Percentiles rank a stretch among this genome's conserved stretches.
These are phyloP conservation scores for Escovopsis sp. DNA, from an alignment of 2,329 filamentous ascomycete genomes.

Conservation along the genomic window DNA sequence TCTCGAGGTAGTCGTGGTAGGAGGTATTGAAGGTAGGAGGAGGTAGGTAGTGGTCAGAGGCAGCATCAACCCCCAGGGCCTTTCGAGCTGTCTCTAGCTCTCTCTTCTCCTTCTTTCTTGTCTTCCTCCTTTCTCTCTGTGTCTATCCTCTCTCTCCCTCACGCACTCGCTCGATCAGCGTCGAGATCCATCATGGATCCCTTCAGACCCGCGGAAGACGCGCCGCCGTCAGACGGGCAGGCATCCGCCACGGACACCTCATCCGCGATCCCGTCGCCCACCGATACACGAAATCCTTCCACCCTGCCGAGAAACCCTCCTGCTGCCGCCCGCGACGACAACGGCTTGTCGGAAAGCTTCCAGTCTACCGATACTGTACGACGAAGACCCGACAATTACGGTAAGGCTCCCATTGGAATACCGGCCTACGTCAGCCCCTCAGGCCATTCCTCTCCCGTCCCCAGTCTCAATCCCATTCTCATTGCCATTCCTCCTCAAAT, in stretches of 20 bases:
- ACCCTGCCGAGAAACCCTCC: slow-evolving; percentile 18
- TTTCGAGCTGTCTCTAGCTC: background rate
- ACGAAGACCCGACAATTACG: slow-evolving; percentile 42
- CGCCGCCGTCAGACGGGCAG: slow-evolving; percentile 20
- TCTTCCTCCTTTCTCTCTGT: slow-evolving; percentile 1
- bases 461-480: no score
- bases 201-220: slow-evolving; percentile 16
- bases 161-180: background rate
- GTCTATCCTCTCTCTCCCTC: no score
- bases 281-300: slow-evolving; percentile 30
- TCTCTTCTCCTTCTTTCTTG: background rate
- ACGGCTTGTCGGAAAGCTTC: slow-evolving; percentile 35
- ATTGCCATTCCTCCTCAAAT: no score
- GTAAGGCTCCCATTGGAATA: slow-evolving; percentile 25
- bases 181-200: slow-evolving; percentile 28
- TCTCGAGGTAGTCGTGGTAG: no score
- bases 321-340: slow-evolving; percentile 21
- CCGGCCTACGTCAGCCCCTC: no score
- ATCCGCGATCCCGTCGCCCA: slow-evolving; percentile 29
- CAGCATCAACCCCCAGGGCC: no score
- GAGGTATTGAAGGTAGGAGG: no score
- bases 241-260: slow-evolving; percentile 21
- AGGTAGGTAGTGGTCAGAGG: no score
- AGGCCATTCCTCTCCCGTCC: no score
- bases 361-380: slow-evolving; percentile 46